A percentile compares a stretch with the other conserved stretches of the same genome.
Evolutionary conservation across 306 rosid genomes (phyloP).

Genomic region (Citrullus amarus): DNA sequence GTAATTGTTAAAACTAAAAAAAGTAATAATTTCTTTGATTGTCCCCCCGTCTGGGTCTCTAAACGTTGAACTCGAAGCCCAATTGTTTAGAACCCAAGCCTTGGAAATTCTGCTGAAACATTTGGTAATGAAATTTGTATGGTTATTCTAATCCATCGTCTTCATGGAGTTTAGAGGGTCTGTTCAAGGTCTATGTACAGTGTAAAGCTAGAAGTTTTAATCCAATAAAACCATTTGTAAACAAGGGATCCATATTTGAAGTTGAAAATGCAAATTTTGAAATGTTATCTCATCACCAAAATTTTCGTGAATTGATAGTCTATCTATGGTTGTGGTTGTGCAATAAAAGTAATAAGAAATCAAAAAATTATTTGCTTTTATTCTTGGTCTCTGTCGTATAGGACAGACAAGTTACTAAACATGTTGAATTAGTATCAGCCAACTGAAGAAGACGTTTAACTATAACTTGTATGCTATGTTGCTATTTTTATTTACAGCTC

Average conservation of each 20-base stretch:
- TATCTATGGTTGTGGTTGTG: neutral
- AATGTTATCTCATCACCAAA: neutral
- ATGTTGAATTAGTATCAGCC: neutral
- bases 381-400: neutral
- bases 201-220: neutral
- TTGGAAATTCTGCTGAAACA: neutral
- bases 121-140: neutral
- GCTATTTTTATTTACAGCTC: slow-evolving; percentile 37
- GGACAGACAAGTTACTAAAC: neutral
- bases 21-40: no score
- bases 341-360: neutral
- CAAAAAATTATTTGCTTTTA: neutral
- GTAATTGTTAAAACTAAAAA: neutral
- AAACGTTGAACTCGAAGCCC: neutral
- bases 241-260: neutral
- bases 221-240: neutral
- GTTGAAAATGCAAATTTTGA: neutral
- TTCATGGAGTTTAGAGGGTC: neutral
- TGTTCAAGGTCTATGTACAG: neutral
- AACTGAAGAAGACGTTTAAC: neutral
- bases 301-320: neutral
- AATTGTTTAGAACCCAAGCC: neutral
- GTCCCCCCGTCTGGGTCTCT: neutral
- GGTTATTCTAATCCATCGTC: neutral
- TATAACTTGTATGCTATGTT: slow-evolving; percentile 16